phyloP scores from a whole-genome alignment of 2,329 filamentous ascomycete genomes.

The Ascochyta clinopodiicola region DNA sequence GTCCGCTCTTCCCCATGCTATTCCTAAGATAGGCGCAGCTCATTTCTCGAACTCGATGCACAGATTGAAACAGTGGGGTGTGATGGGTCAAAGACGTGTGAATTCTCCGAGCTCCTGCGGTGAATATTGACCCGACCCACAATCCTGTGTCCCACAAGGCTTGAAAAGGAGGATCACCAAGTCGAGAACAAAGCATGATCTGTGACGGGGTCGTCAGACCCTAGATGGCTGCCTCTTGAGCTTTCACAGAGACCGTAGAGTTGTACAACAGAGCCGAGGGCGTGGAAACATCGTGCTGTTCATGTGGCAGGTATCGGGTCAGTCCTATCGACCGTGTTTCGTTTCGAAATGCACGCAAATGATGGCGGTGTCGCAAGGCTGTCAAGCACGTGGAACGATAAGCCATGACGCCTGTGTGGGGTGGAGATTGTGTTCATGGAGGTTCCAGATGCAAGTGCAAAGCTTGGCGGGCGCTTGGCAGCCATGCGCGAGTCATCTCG shows the following conservation, averaged over 20 bases:
- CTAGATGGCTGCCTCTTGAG: neutral
- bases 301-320: neutral
- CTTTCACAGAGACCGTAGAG: neutral
- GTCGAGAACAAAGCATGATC: neutral
- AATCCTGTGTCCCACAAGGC: neutral
- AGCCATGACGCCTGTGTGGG: constrained; percentile 7
- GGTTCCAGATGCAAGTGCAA: constrained; percentile 5
- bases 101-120: constrained; percentile 21
- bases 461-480: constrained; percentile 4
- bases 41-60: neutral
- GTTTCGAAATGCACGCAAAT: neutral
- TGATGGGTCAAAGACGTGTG: neutral
- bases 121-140: constrained; percentile 10
- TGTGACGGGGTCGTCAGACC: neutral
- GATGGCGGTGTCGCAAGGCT: neutral
- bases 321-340: neutral
- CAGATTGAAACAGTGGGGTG: constrained; percentile 11
- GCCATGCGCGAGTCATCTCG: constrained; percentile 2
- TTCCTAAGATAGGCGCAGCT: neutral
- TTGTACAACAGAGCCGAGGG: neutral
- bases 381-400: neutral
- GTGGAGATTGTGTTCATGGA: constrained; percentile 8
- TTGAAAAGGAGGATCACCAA: constrained; percentile 8
- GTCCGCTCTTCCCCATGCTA: neutral
- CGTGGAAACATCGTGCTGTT: neutral